A percentile compares a stretch with the other conserved stretches of the same genome.
Conservation (phyloP, 1,284 basidiomycete species). For the Xerocomus nothofagi region DNA sequence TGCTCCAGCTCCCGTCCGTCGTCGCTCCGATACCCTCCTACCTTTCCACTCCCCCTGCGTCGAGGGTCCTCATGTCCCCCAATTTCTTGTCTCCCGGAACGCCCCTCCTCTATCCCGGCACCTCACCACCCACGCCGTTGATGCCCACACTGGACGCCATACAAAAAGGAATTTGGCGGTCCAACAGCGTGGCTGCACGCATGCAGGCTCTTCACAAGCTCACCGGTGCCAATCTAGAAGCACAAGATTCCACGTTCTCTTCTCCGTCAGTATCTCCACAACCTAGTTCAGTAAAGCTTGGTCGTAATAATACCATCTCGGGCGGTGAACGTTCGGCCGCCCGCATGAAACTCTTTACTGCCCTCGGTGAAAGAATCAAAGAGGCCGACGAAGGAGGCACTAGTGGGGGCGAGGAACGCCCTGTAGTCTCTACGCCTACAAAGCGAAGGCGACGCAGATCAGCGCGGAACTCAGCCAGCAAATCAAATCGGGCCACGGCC, state of each 20-base stretch:
- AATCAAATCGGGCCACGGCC: slow-evolving; percentile 43
- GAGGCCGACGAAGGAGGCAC: slow-evolving; percentile 62
- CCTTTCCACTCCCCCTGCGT: slow-evolving; percentile 47
- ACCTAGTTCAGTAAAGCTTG: slow-evolving; percentile 48
- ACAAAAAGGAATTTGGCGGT: slow-evolving; percentile 68
- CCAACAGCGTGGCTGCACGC: slow-evolving; percentile 70
- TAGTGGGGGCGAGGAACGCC: slow-evolving; percentile 62
- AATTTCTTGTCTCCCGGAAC: slow-evolving; percentile 49
- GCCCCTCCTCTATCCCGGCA: slow-evolving; percentile 56
- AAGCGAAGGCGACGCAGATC: slow-evolving; percentile 61
- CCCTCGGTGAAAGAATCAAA: slow-evolving; percentile 61
- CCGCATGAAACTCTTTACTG: slow-evolving; percentile 61
- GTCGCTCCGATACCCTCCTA: slow-evolving; percentile 66
- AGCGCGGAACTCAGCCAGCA: slow-evolving; percentile 52
- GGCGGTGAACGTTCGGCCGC: slow-evolving; percentile 74
- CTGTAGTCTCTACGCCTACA: slow-evolving; percentile 42
- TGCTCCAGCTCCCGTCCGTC: slow-evolving; percentile 49
- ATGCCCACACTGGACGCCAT: slow-evolving; percentile 72
- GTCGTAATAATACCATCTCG: slow-evolving; percentile 75
- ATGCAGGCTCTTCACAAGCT: slow-evolving; percentile 75
- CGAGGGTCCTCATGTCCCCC: slow-evolving; percentile 57
- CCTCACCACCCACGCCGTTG: slow-evolving; percentile 62
- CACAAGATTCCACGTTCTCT: slow-evolving; percentile 37
- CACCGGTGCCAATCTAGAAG: slow-evolving; percentile 59
- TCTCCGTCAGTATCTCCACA: slow-evolving; percentile 52